Conservation (phyloP, 2,329 filamentous ascomycete genomes). For the Botrytis pseudocinerea region DNA sequence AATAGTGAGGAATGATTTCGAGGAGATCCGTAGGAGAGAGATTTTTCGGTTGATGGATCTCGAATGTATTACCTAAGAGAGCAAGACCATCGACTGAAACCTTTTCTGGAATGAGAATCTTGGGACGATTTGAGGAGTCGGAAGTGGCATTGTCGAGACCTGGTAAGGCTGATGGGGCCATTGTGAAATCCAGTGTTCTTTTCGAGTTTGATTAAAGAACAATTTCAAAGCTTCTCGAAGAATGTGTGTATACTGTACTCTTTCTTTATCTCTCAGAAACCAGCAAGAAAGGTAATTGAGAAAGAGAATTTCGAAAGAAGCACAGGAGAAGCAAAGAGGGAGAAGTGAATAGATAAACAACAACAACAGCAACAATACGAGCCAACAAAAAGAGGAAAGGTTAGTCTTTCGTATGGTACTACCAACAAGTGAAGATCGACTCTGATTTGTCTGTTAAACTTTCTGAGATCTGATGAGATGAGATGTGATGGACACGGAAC, state of each 20-base stretch:
- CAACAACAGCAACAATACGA: neutral
- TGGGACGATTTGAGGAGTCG: conserved; percentile 28
- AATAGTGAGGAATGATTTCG: conserved; percentile 67
- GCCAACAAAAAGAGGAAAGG: neutral
- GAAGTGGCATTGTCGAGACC: conserved; percentile 3
- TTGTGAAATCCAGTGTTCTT: conserved; percentile 16
- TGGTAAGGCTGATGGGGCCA: conserved; percentile 35
- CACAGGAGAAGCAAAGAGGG: neutral
- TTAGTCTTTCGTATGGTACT: neutral
- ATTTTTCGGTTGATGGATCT: conserved; percentile 67
- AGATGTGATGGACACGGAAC: neutral
- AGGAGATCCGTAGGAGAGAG: conserved; percentile 64
- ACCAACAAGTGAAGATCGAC: neutral
- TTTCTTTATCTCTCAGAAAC: neutral
- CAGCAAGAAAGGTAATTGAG: neutral
- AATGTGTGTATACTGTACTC: neutral
- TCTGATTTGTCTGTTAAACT: neutral
- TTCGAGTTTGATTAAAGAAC: neutral
- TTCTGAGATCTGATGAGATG: neutral
- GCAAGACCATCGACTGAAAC: conserved; percentile 76
- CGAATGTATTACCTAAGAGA: conserved; percentile 63
- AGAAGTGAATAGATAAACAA: neutral
- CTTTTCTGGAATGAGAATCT: conserved; percentile 75
- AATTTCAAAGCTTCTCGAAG: neutral
- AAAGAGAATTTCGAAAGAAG: neutral